These are phyloP conservation scores for Erigeron canadensis DNA, from an alignment of 129 eudicot genomes.

Conservation along the genomic window DNA sequence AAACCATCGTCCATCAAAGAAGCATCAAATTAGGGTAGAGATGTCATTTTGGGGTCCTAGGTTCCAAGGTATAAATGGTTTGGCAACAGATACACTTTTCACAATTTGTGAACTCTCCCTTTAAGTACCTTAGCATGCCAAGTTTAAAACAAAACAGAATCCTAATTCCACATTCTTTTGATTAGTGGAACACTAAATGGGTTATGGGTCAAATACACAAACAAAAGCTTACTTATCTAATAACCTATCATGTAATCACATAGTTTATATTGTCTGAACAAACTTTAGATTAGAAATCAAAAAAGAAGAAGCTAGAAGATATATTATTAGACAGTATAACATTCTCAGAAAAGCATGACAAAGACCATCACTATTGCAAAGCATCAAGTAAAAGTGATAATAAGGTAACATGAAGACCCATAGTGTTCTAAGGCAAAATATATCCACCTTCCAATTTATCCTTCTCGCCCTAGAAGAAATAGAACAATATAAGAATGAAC, in stretches of 20 bases:
- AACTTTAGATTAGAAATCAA: background rate
- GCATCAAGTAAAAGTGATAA: constrained; percentile 97
- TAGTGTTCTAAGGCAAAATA: constrained; percentile 81
- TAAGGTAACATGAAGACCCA: constrained; percentile 97
- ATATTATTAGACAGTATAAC: background rate
- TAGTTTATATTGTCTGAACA: constrained; percentile 5
- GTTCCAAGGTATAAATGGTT: background rate
- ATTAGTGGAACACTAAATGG: background rate
- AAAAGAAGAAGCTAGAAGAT: too few relatives aligned
- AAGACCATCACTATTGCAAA: constrained; percentile 48
- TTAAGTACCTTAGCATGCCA: background rate
- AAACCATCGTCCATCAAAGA: background rate
- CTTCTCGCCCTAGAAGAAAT: constrained; percentile 73
- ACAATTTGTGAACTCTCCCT: background rate
- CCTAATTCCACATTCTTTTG: background rate
- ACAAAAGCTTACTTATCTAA: background rate
- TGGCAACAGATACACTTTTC: too few relatives aligned
- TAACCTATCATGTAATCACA: constrained; percentile 1
- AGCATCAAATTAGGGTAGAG: background rate
- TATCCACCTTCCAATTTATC: constrained; percentile 99
- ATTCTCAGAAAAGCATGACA: background rate
- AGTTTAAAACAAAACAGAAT: background rate
- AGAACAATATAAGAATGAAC: constrained; percentile 11
- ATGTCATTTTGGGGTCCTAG: background rate
- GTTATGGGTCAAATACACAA: background rate